phyloP scores from a whole-genome alignment of 2,329 filamentous ascomycete genomes.

The Myriosclerotinia scirpicola region DNA sequence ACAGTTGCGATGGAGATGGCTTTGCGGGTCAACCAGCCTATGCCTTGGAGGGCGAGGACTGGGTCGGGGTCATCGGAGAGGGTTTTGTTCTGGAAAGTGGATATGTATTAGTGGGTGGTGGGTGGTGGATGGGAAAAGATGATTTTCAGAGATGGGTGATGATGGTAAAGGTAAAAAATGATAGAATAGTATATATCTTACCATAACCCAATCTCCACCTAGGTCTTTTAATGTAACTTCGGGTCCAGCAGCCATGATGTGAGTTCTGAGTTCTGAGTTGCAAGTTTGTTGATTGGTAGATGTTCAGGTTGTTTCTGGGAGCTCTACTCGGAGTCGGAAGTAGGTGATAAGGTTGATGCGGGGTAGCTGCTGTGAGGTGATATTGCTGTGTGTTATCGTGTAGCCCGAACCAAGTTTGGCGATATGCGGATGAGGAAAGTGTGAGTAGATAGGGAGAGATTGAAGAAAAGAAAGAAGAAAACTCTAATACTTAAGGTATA shows the following conservation, averaged over 20 bases:
- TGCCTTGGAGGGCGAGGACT: constrained; percentile 58
- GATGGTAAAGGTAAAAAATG: constrained; percentile 8
- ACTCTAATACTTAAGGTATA: constrained; percentile 2
- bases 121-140: background rate
- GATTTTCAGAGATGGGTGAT: background rate
- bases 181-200: constrained; percentile 36
- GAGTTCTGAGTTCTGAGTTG: background rate
- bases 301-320: background rate
- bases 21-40: constrained; percentile 59
- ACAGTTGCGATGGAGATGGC: constrained; percentile 59
- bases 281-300: background rate
- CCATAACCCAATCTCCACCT: constrained; percentile 54
- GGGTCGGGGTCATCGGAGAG: constrained; percentile 58
- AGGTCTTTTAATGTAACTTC: constrained; percentile 54
- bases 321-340: no score
- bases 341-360: background rate
- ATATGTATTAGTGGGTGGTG: constrained; percentile 8
- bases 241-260: constrained; percentile 54
- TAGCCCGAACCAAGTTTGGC: background rate
- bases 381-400: background rate
- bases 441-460: background rate
- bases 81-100: constrained; percentile 54
- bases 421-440: background rate
- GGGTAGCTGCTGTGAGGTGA: background rate
- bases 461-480: background rate